Conservation (phyloP, 2,329 filamentous ascomycete species). For the Curvularia eragrostidis region DNA sequence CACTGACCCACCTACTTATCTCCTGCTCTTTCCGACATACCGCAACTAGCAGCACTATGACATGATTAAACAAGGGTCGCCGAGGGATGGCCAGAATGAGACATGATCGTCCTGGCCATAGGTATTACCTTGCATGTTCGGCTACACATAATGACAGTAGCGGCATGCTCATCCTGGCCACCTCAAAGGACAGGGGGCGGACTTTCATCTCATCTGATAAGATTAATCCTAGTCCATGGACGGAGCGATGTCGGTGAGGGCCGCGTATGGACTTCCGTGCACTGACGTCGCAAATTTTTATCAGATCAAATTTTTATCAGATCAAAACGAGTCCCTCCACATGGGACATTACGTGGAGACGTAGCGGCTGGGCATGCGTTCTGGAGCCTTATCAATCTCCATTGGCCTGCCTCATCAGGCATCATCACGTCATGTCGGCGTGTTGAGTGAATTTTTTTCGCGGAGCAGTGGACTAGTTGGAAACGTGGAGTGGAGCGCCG, state of each 20-base stretch:
- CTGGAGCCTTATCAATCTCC: conserved; percentile 26
- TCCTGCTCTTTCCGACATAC: conserved; percentile 24
- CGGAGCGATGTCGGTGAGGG: conserved; percentile 27
- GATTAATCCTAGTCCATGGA: conserved; percentile 16
- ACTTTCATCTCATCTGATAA: conserved; percentile 40
- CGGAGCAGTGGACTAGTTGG: conserved; percentile 11
- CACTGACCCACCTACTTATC: conserved; percentile 13
- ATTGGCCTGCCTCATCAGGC: conserved; percentile 11
- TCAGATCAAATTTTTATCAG: conserved; percentile 32
- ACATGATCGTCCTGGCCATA: conserved; percentile 24
- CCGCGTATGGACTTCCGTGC: conserved; percentile 1
- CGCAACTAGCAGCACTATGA: conserved; percentile 24
- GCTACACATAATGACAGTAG: conserved; percentile 22
- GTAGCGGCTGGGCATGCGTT: conserved; percentile 18
- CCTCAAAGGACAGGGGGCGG: conserved; percentile 10
- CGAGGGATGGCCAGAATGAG: conserved; percentile 21
- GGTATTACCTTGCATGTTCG: conserved; percentile 14
- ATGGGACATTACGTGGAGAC: conserved; percentile 15
- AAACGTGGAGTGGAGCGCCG: conserved; percentile 10
- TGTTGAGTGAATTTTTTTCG: conserved; percentile 17
- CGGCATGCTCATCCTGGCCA: conserved; percentile 15
- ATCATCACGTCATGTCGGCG: conserved; percentile 11
- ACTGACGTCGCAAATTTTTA: conserved; percentile 27
- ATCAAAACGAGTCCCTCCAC: conserved; percentile 20
- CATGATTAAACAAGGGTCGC: conserved; percentile 4